phyloP scores from a whole-genome alignment of 176 grass and related monocot species.

The Triticum turgidum region DNA sequence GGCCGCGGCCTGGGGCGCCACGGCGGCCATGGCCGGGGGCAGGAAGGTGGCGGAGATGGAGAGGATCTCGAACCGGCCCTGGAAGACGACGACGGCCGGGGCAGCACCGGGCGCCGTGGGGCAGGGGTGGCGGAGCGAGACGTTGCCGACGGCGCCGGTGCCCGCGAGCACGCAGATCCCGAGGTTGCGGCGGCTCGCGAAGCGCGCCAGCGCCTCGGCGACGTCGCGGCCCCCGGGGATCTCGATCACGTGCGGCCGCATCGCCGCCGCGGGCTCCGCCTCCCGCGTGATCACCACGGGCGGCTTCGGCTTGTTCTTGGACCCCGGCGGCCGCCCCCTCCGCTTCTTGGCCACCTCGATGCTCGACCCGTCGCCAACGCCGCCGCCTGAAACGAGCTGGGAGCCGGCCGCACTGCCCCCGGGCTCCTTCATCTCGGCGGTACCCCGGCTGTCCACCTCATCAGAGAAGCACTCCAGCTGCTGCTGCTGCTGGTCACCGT shows the following conservation, averaged over 20 bases:
- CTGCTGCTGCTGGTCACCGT: conserved; percentile 7
- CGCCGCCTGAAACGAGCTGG: conserved; percentile 19
- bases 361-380: conserved; percentile 58
- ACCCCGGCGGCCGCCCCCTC: conserved; percentile 75
- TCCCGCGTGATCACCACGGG: conserved; percentile 89
- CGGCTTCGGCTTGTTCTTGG: conserved; percentile 94
- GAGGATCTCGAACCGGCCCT: conserved; percentile 76
- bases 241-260: conserved; percentile 91
- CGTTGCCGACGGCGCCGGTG: conserved; percentile 74
- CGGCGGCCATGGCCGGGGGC: conserved; percentile 49
- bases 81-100: conserved; percentile 55
- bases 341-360: conserved; percentile 74
- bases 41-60: conserved; percentile 87
- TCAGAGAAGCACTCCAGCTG: conserved; percentile 72
- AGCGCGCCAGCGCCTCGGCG: conserved; percentile 56
- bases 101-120: neutral
- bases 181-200: conserved; percentile 52
- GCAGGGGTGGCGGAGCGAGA: conserved; percentile 56
- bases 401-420: neutral
- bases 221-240: conserved; percentile 81
- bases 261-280: conserved; percentile 57
- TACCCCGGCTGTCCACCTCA: conserved; percentile 67
- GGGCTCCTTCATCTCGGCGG: conserved; percentile 48
- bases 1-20: conserved; percentile 44
- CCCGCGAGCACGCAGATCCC: conserved; percentile 82